Evolutionary conservation across 2,329 filamentous ascomycete genomes (phyloP).

Genomic region (Hymenoscyphus occultus): DNA sequence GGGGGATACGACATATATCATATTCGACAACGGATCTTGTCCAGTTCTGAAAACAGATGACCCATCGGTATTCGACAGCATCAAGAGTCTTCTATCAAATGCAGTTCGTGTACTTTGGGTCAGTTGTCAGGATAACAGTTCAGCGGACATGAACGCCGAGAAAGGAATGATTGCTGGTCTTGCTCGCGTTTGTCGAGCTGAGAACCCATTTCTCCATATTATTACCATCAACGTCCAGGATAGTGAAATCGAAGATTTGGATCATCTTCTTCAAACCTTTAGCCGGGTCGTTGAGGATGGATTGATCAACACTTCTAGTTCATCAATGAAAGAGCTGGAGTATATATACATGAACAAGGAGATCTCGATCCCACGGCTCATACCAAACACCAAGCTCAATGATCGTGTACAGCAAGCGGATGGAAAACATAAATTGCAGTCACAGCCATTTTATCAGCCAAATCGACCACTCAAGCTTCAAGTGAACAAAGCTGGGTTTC

Average conservation of each 20-base stretch:
- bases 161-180: constrained; percentile 12
- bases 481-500: constrained; percentile 16
- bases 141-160: constrained; percentile 18
- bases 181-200: constrained; percentile 12
- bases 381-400: constrained; percentile 16
- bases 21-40: constrained; percentile 1
- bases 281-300: constrained; percentile 1
- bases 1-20: neutral
- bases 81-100: constrained; percentile 3
- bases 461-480: constrained; percentile 11
- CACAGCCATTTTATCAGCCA: constrained; percentile 8
- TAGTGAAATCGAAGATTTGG: neutral
- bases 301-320: neutral
- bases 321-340: constrained; percentile 9
- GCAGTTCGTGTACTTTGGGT: constrained; percentile 8
- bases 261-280: neutral
- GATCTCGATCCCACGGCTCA: constrained; percentile 13
- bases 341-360: constrained; percentile 8
- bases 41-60: constrained; percentile 2
- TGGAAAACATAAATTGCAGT: constrained; percentile 12
- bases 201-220: constrained; percentile 3
- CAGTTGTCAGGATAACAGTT: neutral
- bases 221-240: neutral
- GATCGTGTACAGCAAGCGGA: constrained; percentile 22
- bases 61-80: neutral